Conservation (phyloP, 2,329 filamentous ascomycete species). For the Pochonia chlamydosporia region DNA sequence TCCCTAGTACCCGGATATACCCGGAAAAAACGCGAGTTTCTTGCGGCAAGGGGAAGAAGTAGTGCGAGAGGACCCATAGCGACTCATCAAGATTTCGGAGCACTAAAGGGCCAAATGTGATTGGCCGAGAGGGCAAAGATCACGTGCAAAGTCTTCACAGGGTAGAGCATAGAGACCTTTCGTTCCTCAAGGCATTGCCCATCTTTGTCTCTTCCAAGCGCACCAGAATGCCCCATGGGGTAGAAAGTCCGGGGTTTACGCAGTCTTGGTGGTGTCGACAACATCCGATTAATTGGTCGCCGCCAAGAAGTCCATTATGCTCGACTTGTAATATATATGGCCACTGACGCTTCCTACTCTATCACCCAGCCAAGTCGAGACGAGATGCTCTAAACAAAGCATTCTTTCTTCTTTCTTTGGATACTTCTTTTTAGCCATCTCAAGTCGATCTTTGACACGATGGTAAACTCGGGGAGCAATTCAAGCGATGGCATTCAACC, state of each 20-base stretch:
- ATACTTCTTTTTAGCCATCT: neutral
- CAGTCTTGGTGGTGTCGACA: neutral
- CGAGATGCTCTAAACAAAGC: neutral
- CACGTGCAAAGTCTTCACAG: no score
- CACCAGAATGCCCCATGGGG: no score
- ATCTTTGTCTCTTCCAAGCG: no score
- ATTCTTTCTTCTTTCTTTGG: neutral
- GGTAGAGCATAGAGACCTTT: no score
- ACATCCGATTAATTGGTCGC: neutral
- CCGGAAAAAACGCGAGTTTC: no score
- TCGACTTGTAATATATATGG: neutral
- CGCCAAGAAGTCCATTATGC: neutral
- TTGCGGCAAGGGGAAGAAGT: no score
- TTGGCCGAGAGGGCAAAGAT: no score
- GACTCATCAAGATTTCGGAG: no score
- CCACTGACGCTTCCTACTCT: neutral
- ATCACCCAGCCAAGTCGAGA: neutral
- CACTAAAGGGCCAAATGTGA: no score
- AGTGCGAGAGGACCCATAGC: no score
- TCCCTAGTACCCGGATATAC: no score
- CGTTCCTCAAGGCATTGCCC: no score
- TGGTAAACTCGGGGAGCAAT: neutral
- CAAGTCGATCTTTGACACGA: neutral
- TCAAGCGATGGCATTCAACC: neutral
- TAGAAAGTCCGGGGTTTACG: neutral